Evolutionary conservation across 192 early-diverging fungal species (phyloP).

Genomic region (Allomyces arbusculus): DNA sequence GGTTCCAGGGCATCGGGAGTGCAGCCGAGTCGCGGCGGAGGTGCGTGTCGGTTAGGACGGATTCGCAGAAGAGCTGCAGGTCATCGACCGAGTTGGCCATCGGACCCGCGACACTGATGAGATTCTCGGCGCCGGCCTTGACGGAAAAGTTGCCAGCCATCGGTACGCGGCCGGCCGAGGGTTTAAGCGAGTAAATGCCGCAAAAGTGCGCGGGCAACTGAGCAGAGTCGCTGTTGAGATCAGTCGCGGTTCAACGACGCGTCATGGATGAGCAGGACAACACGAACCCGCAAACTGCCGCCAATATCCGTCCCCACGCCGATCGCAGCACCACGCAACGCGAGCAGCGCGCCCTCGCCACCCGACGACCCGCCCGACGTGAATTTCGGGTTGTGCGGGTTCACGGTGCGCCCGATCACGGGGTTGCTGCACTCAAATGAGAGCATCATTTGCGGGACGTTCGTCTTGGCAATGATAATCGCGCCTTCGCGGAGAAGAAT

Average conservation of each 20-base stretch:
- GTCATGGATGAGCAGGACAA: too few relatives aligned
- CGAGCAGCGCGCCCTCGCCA: slow-evolving; percentile 5
- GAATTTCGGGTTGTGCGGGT: slow-evolving; percentile 2
- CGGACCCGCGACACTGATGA: background rate
- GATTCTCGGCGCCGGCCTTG: background rate
- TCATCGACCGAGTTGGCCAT: too few relatives aligned
- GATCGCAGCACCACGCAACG: background rate
- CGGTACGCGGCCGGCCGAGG: background rate
- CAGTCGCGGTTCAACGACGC: too few relatives aligned
- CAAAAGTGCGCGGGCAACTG: slow-evolving; percentile 1
- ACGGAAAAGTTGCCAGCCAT: background rate
- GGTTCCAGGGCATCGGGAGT: too few relatives aligned
- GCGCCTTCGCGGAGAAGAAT: background rate
- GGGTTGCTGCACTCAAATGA: slow-evolving; percentile 3
- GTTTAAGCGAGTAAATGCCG: slow-evolving; percentile 1
- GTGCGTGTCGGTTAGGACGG: too few relatives aligned
- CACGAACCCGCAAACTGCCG: background rate
- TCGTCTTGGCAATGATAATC: slow-evolving; percentile 1
- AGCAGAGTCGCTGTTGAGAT: too few relatives aligned
- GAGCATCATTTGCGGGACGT: slow-evolving; percentile 1
- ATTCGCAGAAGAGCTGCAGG: too few relatives aligned
- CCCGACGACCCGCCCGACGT: slow-evolving; percentile 4
- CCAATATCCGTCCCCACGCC: slow-evolving; percentile 6
- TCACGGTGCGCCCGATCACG: slow-evolving; percentile 2
- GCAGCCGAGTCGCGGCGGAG: too few relatives aligned